Evolutionary conservation across 2,329 filamentous ascomycete species (phyloP), one percentile per base, ranked within the genome.

Genomic region (Venturia carpophila): DNA sequence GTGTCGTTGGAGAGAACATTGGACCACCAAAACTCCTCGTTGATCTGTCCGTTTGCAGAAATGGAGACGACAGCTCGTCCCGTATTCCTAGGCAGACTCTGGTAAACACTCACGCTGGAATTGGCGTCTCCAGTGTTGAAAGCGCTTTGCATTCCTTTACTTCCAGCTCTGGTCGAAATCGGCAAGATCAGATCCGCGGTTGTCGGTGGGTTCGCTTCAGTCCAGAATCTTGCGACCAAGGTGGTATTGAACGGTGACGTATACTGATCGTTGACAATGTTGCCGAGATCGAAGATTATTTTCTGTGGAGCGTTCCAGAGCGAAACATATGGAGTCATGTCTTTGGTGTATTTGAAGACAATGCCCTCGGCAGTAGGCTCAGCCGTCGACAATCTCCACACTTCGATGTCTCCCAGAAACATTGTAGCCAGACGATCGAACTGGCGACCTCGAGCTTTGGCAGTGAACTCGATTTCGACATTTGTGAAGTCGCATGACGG

Each of bases 21-120:
- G 66, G 82, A 84, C 86, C 89, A 94, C 90, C 91, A 95, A 71
- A 93, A 93, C 73, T 95, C 91, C 76, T 94, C 91, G 19, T 80
- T 77, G 0, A 82, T 82, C 73, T 94, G 91, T 0, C 89, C 91
- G 69, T 87, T 91, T 19, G 90, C 89, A 10, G 88, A 85, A n/a
- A 94, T 81, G 0, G 88, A 86, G 65, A 93, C 84, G 10, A 92
- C 83, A 21, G 90, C 91, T 66, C 87, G 85, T 64, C 84, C 83
- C 24, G 82, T 80, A 70, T 90, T 88, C 62, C 76, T 79, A 1
- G 90, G 90, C 55, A 95, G 79, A n/a, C 69, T 76, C 52, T 91
- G 74, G 0, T 78, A 79, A 67, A 83, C 83, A 17, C 24, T 49
- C 11, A 45, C 34, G 0, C 80, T 81, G 0, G 88, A 87, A 65